Conservation (phyloP, 2,329 filamentous ascomycete genomes). For the Penicillium rolfsii region DNA sequence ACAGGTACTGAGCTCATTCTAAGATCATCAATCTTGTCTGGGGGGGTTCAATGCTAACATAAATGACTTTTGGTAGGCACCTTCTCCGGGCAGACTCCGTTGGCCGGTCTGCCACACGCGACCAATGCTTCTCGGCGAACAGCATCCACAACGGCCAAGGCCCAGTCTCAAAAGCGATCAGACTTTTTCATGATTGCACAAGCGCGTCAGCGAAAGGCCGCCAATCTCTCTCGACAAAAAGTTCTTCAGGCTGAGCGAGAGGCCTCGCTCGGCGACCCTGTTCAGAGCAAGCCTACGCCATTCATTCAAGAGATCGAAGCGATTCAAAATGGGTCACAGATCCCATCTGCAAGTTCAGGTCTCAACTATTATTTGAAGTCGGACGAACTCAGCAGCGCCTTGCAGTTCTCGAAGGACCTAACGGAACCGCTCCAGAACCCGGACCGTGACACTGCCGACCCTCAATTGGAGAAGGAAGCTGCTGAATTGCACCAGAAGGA, state of each 20-base stretch:
- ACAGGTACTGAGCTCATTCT: slow-evolving; percentile 56
- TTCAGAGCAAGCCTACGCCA: slow-evolving; percentile 76
- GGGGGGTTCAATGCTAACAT: slow-evolving; percentile 15
- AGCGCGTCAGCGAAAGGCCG: slow-evolving; percentile 79
- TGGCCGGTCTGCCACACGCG: slow-evolving; percentile 57
- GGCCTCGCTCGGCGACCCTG: slow-evolving; percentile 71
- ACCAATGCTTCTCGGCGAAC: slow-evolving; percentile 62
- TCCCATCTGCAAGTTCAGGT: slow-evolving; percentile 17
- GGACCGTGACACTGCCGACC: slow-evolving; percentile 40
- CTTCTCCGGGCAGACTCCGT: slow-evolving; percentile 44
- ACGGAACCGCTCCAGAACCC: slow-evolving; percentile 45
- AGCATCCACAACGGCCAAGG: slow-evolving; percentile 65
- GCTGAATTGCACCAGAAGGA: slow-evolving; percentile 54
- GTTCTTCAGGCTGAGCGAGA: slow-evolving; percentile 69
- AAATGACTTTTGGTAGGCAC: slow-evolving; percentile 27
- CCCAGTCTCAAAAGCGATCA: slow-evolving; percentile 67
- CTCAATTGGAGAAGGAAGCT: slow-evolving; percentile 45
- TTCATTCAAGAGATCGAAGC: slow-evolving; percentile 62
- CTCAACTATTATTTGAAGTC: slow-evolving; percentile 78
- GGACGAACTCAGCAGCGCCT: slow-evolving; percentile 66
- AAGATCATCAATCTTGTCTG: not conserved
- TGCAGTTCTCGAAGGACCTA: slow-evolving; percentile 69
- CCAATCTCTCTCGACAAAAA: slow-evolving; percentile 75
- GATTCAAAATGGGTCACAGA: slow-evolving; percentile 23
- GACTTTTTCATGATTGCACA: slow-evolving; percentile 85